phyloP scores from a whole-genome alignment of 2,329 filamentous ascomycete genomes.

The Endoconidiophora polonica region DNA sequence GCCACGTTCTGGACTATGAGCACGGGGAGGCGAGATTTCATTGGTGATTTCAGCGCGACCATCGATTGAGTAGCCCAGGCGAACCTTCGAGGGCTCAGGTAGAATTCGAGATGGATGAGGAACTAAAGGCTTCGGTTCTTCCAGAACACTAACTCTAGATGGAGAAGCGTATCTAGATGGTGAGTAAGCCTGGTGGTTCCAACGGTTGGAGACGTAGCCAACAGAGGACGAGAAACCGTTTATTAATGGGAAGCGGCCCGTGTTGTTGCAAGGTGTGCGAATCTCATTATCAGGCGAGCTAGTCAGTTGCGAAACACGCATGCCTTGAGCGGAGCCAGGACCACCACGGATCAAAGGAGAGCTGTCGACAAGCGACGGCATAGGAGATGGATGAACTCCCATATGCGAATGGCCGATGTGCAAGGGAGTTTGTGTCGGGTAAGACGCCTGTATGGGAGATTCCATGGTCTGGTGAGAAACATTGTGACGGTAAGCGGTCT shows the following conservation, averaged over 20 bases:
- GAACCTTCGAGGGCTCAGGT: slow-evolving; percentile 27
- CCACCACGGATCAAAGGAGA: slow-evolving; percentile 7
- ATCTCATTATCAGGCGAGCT: slow-evolving; percentile 12
- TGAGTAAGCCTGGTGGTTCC: slow-evolving; percentile 37
- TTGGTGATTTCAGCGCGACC: slow-evolving; percentile 78
- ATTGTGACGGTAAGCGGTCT: slow-evolving; percentile 11
- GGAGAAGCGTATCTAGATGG: slow-evolving; percentile 20
- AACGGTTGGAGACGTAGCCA: slow-evolving; percentile 39
- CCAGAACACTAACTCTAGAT: slow-evolving; percentile 21
- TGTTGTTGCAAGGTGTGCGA: slow-evolving; percentile 9
- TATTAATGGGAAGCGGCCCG: slow-evolving; percentile 1
- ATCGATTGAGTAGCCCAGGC: slow-evolving; percentile 70
- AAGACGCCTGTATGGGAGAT: slow-evolving; percentile 2
- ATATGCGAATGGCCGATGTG: slow-evolving; percentile 18
- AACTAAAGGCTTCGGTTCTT: slow-evolving; percentile 17
- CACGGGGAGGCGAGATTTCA: slow-evolving; percentile 51
- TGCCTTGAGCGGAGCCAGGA: neutral
- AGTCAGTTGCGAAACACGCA: slow-evolving; percentile 3
- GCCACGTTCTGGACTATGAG: slow-evolving; percentile 29
- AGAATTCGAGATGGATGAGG: slow-evolving; percentile 2
- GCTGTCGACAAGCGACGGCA: slow-evolving; percentile 11
- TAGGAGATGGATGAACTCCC: slow-evolving; percentile 6
- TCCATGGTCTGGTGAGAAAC: neutral
- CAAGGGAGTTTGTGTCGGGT: slow-evolving; percentile 17
- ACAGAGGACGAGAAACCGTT: slow-evolving; percentile 21